Percentiles rank a stretch among this genome's conserved stretches.
Evolutionary conservation across 495 filamentous ascomycete species (phyloP).

Genomic region (Endocarpon pusillum): DNA sequence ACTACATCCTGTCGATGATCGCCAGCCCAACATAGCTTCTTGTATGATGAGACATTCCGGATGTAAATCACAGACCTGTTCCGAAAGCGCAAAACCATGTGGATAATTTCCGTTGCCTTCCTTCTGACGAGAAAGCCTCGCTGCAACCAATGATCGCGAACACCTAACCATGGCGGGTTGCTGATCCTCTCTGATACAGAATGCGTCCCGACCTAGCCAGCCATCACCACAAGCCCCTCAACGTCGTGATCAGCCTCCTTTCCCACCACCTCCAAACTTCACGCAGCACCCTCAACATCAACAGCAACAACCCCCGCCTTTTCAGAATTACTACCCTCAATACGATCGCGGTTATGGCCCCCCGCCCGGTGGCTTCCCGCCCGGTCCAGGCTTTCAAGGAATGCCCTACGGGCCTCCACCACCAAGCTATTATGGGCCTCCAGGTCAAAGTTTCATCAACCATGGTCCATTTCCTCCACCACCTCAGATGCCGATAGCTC

Average conservation of each 20-base stretch:
- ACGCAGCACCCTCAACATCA: slow-evolving; percentile 36
- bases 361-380: slow-evolving; percentile 42
- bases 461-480: slow-evolving; percentile 57
- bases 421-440: too few species aligned
- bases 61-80: slow-evolving; percentile 62
- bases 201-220: slow-evolving; percentile 22
- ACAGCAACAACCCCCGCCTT: slow-evolving; percentile 32
- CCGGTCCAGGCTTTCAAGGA: slow-evolving; percentile 39
- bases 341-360: slow-evolving; percentile 39
- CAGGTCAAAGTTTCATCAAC: slow-evolving; percentile 63
- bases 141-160: not conserved
- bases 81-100: slow-evolving; percentile 83
- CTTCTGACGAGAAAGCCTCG: slow-evolving; percentile 55
- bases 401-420: slow-evolving; percentile 48
- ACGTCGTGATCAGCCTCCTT: slow-evolving; percentile 19
- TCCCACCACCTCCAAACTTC: slow-evolving; percentile 23
- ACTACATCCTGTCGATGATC: not conserved
- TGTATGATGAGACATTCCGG: slow-evolving; percentile 72
- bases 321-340: slow-evolving; percentile 27
- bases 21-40: slow-evolving; percentile 3
- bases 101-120: slow-evolving; percentile 99
- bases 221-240: slow-evolving; percentile 18
- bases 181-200: slow-evolving; percentile 20
- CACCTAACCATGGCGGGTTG: slow-evolving; percentile 3
- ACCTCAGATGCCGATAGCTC: slow-evolving; percentile 36